Conservation (phyloP, 2,329 filamentous ascomycete genomes). For the Rutstroemia sp. region DNA sequence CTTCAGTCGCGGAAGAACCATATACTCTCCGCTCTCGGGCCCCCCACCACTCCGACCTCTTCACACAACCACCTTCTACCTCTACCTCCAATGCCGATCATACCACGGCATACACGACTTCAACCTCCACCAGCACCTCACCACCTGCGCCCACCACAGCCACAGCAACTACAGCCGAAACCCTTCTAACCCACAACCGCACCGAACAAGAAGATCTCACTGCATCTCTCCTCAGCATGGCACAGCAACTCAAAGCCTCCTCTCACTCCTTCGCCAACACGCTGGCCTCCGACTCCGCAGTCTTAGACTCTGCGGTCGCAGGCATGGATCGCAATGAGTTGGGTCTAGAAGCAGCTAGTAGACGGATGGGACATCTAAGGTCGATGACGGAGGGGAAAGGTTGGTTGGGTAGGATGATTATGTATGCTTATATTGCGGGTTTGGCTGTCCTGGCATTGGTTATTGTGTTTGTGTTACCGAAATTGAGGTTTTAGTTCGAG, state of each 20-base stretch:
- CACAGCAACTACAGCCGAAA: constrained; percentile 55
- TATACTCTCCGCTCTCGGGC: constrained; percentile 22
- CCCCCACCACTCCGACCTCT: constrained; percentile 5
- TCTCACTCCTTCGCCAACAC: constrained; percentile 64
- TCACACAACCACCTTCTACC: background rate
- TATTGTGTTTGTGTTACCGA: constrained; percentile 80
- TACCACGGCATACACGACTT: constrained; percentile 18
- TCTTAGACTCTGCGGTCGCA: constrained; percentile 62
- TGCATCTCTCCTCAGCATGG: constrained; percentile 72
- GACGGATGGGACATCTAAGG: constrained; percentile 68
- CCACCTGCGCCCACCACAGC: constrained; percentile 43
- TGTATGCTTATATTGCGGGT: constrained; percentile 78
- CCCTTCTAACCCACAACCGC: constrained; percentile 68
- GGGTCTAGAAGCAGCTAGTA: constrained; percentile 69
- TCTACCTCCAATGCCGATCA: background rate
- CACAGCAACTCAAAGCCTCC: constrained; percentile 66
- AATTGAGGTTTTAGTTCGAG: constrained; percentile 63
- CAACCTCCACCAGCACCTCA: constrained; percentile 42
- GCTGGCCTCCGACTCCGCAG: constrained; percentile 64
- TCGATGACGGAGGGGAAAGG: constrained; percentile 83
- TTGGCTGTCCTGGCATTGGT: constrained; percentile 72
- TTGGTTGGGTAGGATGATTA: constrained; percentile 70
- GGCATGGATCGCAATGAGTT: constrained; percentile 71
- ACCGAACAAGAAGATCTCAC: constrained; percentile 79
- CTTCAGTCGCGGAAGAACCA: constrained; percentile 5